Evolutionary conservation across 116 monocot species (phyloP), one percentile per base, ranked within the genome.

Genomic region (Cymodocea nodosa): DNA sequence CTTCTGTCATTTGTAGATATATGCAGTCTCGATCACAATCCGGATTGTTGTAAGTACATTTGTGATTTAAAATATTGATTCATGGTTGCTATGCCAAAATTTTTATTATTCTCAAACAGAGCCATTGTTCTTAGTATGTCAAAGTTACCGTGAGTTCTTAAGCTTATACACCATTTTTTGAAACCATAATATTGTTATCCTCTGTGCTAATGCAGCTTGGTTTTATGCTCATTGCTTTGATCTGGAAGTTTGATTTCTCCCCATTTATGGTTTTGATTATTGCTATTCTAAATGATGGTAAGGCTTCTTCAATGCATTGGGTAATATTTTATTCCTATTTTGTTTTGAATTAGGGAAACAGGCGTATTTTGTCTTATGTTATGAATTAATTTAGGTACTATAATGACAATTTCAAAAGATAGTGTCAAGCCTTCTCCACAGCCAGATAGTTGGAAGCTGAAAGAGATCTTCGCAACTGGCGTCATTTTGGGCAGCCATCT

Each of bases 381-480:
- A 16, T 44, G 30, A 9, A 1, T 35, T 59, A 14, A 14, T 65
- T 23, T 72, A 93, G 93, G 93, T 57, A 94, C 94, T n/a, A 94
- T 94, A 53, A 94, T 94, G 94, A 94, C 94, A 7, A 94, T 94
- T 62, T 94, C 94, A 4, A 94, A 94, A 63, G 94, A 94, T 73
- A 50, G 86, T 18, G 94, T 94, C 56, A 94, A 89, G 73, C 86
- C 94, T 62, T 94, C 89, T 65, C 94, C 89, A 0, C 16, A 80
- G 30, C 94, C 94, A 4, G 94, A 94, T 23, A 86, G 89, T 58
- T 94, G 94, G 94, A 94, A 86, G 58, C 75, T 94, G 44, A 89
- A 81, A 51, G 94, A 94, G 70, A 89, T 94, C 51, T 94, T 94
- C 64, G 89, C 94, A 12, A 94, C 82, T 50, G 94, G 94, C 22